Percentiles rank a stretch among this genome's conserved stretches.
phyloP scores from a whole-genome alignment of 768 basidiomycete genomes.

The Auricularia cornea region DNA sequence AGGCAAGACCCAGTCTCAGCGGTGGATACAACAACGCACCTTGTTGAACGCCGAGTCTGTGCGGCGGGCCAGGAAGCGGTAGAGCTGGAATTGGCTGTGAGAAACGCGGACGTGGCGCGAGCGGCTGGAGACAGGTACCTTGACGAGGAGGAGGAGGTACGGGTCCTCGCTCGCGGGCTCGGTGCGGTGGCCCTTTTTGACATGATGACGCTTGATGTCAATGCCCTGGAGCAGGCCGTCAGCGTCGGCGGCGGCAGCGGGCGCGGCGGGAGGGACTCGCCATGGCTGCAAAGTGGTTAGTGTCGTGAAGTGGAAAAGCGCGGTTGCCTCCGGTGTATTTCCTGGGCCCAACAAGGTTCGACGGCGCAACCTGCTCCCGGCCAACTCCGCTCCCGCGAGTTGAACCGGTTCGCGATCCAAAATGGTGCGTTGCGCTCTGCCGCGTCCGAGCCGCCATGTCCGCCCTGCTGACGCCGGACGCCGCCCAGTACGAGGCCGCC shows the following conservation, averaged over 20 bases:
- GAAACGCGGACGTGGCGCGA: slow-evolving; percentile 7
- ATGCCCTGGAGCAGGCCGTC: slow-evolving; percentile 58
- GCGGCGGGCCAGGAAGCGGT: slow-evolving; percentile 96
- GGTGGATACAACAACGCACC: slow-evolving; percentile 31
- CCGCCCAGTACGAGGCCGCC: slow-evolving; percentile 51
- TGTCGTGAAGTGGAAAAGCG: not conserved
- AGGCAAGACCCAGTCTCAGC: not conserved
- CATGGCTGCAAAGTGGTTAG: slow-evolving; percentile 4
- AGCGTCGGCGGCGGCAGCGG: not conserved
- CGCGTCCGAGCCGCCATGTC: too few species aligned
- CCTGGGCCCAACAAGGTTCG: too few species aligned
- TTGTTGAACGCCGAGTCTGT: slow-evolving; percentile 96
- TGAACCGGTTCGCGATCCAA: not conserved
- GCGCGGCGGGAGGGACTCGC: not conserved
- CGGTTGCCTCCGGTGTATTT: not conserved
- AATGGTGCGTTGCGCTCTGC: not conserved
- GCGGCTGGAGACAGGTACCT: slow-evolving; percentile 42
- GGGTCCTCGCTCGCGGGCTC: slow-evolving; percentile 99
- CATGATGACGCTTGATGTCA: slow-evolving; percentile 93
- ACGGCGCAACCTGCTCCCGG: too few species aligned
- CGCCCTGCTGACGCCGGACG: not conserved
- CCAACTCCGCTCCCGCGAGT: too few species aligned
- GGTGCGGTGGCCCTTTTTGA: slow-evolving; percentile 92
- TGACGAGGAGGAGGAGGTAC: slow-evolving; percentile 95
- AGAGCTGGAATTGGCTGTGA: slow-evolving; percentile 51